A percentile compares a stretch with the other conserved stretches of the same genome.
Conservation (phyloP, 805 yeast species). For the Myxozyma monticola region DNA sequence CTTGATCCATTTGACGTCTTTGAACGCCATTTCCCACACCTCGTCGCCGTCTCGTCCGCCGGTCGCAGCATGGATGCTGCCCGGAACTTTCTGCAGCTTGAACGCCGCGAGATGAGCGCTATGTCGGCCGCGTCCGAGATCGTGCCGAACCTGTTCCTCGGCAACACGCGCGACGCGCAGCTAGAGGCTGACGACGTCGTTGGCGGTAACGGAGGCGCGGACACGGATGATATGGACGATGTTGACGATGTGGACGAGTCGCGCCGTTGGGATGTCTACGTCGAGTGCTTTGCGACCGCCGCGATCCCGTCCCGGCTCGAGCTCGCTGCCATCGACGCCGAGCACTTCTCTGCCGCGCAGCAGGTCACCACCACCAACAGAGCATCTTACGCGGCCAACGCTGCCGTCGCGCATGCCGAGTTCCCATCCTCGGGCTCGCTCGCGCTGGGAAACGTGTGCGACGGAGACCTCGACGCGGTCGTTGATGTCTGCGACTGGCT, state of each 20-base stretch:
- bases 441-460: slow-evolving; percentile 68
- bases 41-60: slow-evolving; percentile 29
- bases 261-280: slow-evolving; percentile 38
- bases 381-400: not conserved
- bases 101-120: slow-evolving; percentile 75
- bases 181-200: slow-evolving; percentile 19
- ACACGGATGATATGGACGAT: slow-evolving; percentile 1
- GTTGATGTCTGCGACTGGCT: slow-evolving; percentile 70
- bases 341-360: not conserved
- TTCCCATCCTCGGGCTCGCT: slow-evolving; percentile 87
- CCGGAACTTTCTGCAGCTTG: slow-evolving; percentile 65
- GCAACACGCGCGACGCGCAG: slow-evolving; percentile 69
- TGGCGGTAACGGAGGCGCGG: slow-evolving; percentile 3
- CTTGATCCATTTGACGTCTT: slow-evolving; percentile 31
- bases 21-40: slow-evolving; percentile 21
- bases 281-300: slow-evolving; percentile 40
- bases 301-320: slow-evolving; percentile 14
- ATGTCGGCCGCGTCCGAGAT: slow-evolving; percentile 79
- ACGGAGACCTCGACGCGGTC: slow-evolving; percentile 61
- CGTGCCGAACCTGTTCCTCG: slow-evolving; percentile 65
- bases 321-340: slow-evolving; percentile 22
- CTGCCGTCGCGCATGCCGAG: slow-evolving; percentile 33
- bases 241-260: slow-evolving; percentile 1
- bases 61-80: slow-evolving; percentile 22
- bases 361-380: not conserved